Percentiles rank a stretch among this genome's conserved stretches.
Evolutionary conservation across 495 filamentous ascomycete species (phyloP).

Genomic region (Penicillium maclennaniae): DNA sequence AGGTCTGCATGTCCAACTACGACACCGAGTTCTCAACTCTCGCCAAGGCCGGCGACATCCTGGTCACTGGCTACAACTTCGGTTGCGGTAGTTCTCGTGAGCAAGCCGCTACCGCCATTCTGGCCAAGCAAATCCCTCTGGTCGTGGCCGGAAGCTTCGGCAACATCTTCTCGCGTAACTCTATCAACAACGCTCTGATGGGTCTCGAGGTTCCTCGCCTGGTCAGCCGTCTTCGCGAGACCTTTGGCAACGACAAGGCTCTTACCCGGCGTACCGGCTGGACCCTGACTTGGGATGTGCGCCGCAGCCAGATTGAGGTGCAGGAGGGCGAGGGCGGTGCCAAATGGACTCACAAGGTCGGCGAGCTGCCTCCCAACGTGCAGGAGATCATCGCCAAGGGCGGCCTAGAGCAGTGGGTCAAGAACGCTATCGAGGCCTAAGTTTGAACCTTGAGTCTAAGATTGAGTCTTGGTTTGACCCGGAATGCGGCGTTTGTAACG

Average conservation of each 20-base stretch:
- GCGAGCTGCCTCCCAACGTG: conserved; percentile 81
- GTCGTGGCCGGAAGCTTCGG: conserved; percentile 84
- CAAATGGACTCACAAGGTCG: conserved; percentile 76
- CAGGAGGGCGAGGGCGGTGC: conserved; percentile 60
- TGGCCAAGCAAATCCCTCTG: conserved; percentile 79
- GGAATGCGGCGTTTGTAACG: conserved; percentile 11
- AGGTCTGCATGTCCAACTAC: conserved; percentile 92
- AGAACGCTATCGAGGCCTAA: conserved; percentile 34
- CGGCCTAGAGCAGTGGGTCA: conserved; percentile 77
- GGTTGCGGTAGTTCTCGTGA: conserved; percentile 79
- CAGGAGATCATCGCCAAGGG: conserved; percentile 86
- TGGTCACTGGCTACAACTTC: conserved; percentile 89
- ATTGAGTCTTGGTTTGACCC: not conserved
- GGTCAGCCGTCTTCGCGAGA: conserved; percentile 63
- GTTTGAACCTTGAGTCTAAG: not conserved
- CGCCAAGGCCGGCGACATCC: conserved; percentile 65
- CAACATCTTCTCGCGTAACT: conserved; percentile 85
- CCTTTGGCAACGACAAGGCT: conserved; percentile 51
- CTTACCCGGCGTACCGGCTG: conserved; percentile 83
- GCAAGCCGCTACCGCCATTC: conserved; percentile 84
- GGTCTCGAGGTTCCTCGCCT: conserved; percentile 76
- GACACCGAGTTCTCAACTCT: conserved; percentile 62
- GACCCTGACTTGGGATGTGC: conserved; percentile 83
- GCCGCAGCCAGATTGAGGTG: conserved; percentile 62
- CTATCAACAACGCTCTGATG: conserved; percentile 90